Evolutionary conservation across 2,329 filamentous ascomycete species (phyloP).

Genomic region (Hypoxylon sp.): DNA sequence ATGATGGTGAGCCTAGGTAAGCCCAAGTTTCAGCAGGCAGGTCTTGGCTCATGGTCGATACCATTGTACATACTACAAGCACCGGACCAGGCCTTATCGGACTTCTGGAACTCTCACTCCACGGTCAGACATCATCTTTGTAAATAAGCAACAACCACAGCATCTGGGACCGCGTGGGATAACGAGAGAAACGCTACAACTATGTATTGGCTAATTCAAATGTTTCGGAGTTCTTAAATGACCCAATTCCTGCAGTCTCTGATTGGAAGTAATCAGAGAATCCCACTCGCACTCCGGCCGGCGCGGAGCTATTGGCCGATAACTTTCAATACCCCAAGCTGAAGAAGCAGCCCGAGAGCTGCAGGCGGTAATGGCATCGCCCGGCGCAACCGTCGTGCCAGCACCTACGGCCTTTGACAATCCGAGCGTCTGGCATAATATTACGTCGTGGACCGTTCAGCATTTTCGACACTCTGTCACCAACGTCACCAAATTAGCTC

Average conservation of each 20-base stretch:
- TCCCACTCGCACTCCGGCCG: slow-evolving; percentile 15
- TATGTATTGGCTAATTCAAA: slow-evolving; percentile 30
- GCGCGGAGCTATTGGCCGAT: slow-evolving; percentile 24
- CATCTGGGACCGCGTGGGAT: too few relatives aligned
- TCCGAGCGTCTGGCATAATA: slow-evolving; percentile 59
- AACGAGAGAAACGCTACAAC: too few relatives aligned
- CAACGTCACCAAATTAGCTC: slow-evolving; percentile 67
- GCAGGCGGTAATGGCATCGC: slow-evolving; percentile 46
- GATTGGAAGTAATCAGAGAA: slow-evolving; percentile 21
- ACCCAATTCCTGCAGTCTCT: slow-evolving; percentile 21
- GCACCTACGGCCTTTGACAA: slow-evolving; percentile 51
- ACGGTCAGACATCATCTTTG: background rate
- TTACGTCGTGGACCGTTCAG: slow-evolving; percentile 62
- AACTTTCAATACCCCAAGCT: slow-evolving; percentile 8
- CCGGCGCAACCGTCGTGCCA: slow-evolving; percentile 42
- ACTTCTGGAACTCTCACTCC: slow-evolving; percentile 13
- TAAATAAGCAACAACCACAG: slow-evolving; percentile 5
- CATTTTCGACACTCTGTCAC: slow-evolving; percentile 57
- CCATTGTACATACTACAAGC: too few relatives aligned
- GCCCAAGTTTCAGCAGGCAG: too few relatives aligned
- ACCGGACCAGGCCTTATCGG: slow-evolving; percentile 18
- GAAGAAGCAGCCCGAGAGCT: too few relatives aligned
- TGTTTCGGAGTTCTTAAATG: slow-evolving; percentile 21
- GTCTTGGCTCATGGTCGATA: slow-evolving; percentile 3
- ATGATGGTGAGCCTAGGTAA: slow-evolving; percentile 1